phyloP scores from a whole-genome alignment of 805 yeast species.

The Zygosaccharomyces pseudorouxii region DNA sequence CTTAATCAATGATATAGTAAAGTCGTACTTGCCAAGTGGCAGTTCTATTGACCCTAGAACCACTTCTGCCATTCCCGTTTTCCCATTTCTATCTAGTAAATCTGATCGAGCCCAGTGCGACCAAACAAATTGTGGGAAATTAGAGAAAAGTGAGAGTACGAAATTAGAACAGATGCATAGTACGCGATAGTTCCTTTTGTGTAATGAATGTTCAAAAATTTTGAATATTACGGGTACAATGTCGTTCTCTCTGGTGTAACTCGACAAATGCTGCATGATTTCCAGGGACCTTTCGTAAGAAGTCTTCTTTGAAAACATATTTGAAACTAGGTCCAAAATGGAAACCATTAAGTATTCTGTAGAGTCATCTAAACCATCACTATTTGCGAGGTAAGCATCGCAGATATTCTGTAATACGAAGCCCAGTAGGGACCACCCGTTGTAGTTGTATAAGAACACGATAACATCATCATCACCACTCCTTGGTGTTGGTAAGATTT shows the following conservation, averaged over 20 bases:
- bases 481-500: conserved; percentile 51
- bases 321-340: conserved; percentile 48
- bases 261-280: conserved; percentile 34
- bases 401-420: conserved; percentile 63
- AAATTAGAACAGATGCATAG: conserved; percentile 46
- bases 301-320: conserved; percentile 39
- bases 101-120: conserved; percentile 64
- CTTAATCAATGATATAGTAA: conserved; percentile 57
- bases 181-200: conserved; percentile 45
- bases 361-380: conserved; percentile 34
- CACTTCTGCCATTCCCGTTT: conserved; percentile 58
- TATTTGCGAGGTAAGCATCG: conserved; percentile 20
- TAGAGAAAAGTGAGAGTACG: conserved; percentile 43
- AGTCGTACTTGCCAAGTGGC: conserved; percentile 59
- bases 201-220: conserved; percentile 64
- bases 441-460: conserved; percentile 66
- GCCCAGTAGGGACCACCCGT: conserved; percentile 87
- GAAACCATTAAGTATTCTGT: conserved; percentile 42
- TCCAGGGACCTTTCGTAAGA: conserved; percentile 40
- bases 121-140: conserved; percentile 71
- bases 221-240: conserved; percentile 57
- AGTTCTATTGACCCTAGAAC: conserved; percentile 71
- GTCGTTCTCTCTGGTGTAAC: conserved; percentile 52
- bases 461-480: conserved; percentile 38
- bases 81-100: conserved; percentile 55